Conservation (phyloP, 129 eudicot species). For the Dittrichia graveolens region DNA sequence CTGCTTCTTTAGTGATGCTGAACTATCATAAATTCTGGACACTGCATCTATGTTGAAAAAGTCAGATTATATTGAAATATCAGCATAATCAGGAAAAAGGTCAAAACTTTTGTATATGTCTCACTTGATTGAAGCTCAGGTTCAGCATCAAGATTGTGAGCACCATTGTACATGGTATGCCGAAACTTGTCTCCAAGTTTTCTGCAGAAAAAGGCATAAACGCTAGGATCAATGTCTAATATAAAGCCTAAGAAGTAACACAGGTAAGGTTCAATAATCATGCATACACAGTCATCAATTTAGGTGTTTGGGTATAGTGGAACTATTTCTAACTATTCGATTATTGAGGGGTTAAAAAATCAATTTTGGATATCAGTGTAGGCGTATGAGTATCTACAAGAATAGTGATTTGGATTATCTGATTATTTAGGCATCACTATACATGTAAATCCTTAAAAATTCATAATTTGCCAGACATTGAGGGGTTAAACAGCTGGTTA, state of each 20-base stretch:
- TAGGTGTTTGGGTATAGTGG: too few species aligned
- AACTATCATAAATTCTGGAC: constrained; percentile 41
- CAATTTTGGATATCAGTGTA: too few species aligned
- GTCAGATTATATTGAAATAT: not conserved
- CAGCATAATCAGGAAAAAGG: constrained; percentile 4
- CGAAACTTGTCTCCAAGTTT: constrained; percentile 43
- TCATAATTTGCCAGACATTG: not conserved
- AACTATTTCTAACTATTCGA: too few species aligned
- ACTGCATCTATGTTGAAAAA: constrained; percentile 33
- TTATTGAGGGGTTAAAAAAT: too few species aligned
- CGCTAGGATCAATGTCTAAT: not conserved
- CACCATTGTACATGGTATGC: constrained; percentile 43
- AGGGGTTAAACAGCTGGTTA: not conserved
- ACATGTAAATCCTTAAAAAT: not conserved
- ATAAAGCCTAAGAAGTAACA: constrained; percentile 5
- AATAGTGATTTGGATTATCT: not conserved
- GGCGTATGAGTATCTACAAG: not conserved
- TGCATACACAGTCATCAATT: too few species aligned
- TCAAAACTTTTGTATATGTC: constrained; percentile 6
- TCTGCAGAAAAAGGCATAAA: constrained; percentile 30
- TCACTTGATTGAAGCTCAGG: constrained; percentile 53
- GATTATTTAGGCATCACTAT: not conserved
- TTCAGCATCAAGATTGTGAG: constrained; percentile 34
- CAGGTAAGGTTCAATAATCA: not conserved
- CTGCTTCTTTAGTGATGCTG: constrained; percentile 49